Percentiles rank a stretch among this genome's conserved stretches.
Evolutionary conservation across 352 stramenopile species (phyloP).

Genomic region (Phytophthora nicotianae): DNA sequence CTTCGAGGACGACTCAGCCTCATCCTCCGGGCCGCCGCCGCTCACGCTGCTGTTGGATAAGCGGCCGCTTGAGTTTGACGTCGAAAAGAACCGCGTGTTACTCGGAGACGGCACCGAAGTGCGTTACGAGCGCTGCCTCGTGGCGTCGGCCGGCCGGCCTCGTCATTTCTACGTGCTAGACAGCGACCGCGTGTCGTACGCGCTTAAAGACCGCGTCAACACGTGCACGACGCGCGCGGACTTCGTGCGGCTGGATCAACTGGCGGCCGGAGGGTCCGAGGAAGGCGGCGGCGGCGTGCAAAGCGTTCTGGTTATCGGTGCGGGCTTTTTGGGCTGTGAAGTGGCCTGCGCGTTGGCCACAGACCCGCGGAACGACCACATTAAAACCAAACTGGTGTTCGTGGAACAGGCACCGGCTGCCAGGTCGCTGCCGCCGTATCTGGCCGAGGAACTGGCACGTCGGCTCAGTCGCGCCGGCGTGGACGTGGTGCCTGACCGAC

Average conservation of each 20-base stretch:
- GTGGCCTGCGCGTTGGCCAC: conserved; percentile 78
- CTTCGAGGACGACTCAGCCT: conserved; percentile 73
- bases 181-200: conserved; percentile 80
- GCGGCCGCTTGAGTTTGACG: conserved; percentile 79
- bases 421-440: conserved; percentile 86
- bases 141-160: conserved; percentile 83
- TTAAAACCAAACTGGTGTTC: conserved; percentile 62
- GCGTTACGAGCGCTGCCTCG: conserved; percentile 86
- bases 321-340: conserved; percentile 91
- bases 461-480: conserved; percentile 65
- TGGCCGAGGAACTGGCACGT: conserved; percentile 72
- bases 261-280: conserved; percentile 44
- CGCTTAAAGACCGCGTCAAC: conserved; percentile 88
- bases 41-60: conserved; percentile 84
- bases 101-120: conserved; percentile 83
- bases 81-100: conserved; percentile 84
- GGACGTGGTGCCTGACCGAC: conserved; percentile 62
- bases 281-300: conserved; percentile 46
- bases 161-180: conserved; percentile 91
- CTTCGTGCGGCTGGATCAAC: conserved; percentile 79
- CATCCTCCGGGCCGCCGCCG: conserved; percentile 27
- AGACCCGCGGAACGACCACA: conserved; percentile 52
- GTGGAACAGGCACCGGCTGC: conserved; percentile 53
- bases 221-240: conserved; percentile 78
- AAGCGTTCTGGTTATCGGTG: conserved; percentile 85